phyloP scores from a whole-genome alignment of 129 eudicot species.

The Ambrosia trifida region DNA sequence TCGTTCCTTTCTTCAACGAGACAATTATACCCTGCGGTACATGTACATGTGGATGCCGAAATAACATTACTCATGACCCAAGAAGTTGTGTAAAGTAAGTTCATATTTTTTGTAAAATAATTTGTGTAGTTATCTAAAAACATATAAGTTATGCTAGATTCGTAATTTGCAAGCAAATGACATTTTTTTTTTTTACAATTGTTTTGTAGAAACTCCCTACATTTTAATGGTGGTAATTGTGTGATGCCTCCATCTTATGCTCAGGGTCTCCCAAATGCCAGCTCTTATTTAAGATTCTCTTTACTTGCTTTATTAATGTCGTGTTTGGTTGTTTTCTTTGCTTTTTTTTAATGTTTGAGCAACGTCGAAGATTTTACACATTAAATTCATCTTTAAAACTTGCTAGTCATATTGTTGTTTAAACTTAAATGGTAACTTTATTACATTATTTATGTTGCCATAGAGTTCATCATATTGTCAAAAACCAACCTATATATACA shows the following conservation, averaged over 20 bases:
- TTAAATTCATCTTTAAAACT: constrained; percentile 9
- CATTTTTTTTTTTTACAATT: background rate
- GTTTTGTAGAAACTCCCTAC: no score
- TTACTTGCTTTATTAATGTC: constrained; percentile 37
- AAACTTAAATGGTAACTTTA: no score
- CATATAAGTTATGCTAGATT: background rate
- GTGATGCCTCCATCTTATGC: constrained; percentile 72
- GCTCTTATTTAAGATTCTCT: constrained; percentile 39
- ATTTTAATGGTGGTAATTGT: constrained; percentile 87
- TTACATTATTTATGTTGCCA: no score
- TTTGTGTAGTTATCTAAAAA: background rate
- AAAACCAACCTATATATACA: no score
- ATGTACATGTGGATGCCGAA: no score
- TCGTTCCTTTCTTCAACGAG: no score
- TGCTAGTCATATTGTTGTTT: constrained; percentile 20
- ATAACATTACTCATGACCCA: constrained; percentile 35
- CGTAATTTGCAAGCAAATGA: background rate
- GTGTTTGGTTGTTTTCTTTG: constrained; percentile 42
- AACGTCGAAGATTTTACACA: constrained; percentile 16
- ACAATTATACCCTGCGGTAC: no score
- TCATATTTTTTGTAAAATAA: background rate
- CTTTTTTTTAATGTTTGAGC: constrained; percentile 39
- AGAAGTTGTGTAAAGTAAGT: constrained; percentile 85
- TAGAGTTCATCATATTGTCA: no score
- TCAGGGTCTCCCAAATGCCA: constrained; percentile 71